A percentile compares a stretch with the other conserved stretches of the same genome.
Conservation (phyloP, 1,139 yeast genomes). For the Lodderomyces jiufengensis region DNA sequence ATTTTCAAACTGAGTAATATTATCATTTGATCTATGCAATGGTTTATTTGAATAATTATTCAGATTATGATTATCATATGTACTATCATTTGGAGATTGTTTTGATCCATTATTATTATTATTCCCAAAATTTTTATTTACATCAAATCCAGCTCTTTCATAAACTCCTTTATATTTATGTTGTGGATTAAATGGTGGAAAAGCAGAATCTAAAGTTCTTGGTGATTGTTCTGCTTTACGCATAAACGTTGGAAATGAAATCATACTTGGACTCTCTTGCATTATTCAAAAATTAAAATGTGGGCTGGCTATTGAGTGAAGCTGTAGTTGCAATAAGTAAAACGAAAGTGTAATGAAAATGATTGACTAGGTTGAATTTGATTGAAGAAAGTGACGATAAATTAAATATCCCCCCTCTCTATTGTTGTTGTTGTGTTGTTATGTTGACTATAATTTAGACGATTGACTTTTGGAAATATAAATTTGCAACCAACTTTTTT, state of each 20-base stretch:
- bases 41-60: not conserved
- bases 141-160: conserved; percentile 66
- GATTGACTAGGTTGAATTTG: too few species aligned
- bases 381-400: too few species aligned
- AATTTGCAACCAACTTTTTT: too few species aligned
- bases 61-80: not conserved
- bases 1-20: not conserved
- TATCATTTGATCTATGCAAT: not conserved
- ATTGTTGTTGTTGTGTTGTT: too few species aligned
- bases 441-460: too few species aligned
- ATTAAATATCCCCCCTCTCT: too few species aligned
- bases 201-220: conserved; percentile 41
- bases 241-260: conserved; percentile 27
- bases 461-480: too few species aligned
- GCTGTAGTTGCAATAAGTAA: too few species aligned
- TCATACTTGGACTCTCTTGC: conserved; percentile 8
- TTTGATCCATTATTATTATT: conserved; percentile 2
- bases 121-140: conserved; percentile 22
- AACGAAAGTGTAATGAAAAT: too few species aligned
- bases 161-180: conserved; percentile 57
- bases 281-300: too few species aligned
- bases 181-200: conserved; percentile 58
- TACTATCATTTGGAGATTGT: not conserved
- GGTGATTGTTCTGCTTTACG: conserved; percentile 29
- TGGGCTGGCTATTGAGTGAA: too few species aligned